phyloP scores from a whole-genome alignment of 2,329 filamentous ascomycete genomes.

The Plenodomus tracheiphilus region DNA sequence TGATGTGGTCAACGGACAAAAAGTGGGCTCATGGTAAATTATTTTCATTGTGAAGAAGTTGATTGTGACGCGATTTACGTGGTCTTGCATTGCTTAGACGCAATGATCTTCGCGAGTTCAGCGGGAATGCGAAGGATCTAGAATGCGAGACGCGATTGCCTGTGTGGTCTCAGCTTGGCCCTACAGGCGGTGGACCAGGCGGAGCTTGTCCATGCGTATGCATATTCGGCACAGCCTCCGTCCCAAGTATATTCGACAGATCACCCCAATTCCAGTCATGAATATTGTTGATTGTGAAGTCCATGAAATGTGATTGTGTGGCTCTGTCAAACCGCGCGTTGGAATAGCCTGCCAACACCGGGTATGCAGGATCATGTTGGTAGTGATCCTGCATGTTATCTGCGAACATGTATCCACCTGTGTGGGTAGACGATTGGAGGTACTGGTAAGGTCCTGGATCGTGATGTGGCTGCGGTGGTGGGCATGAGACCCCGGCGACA shows the following conservation, averaged over 20 bases:
- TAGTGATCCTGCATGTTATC: constrained; percentile 24
- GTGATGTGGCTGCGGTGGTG: constrained; percentile 11
- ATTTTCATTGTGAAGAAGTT: not conserved
- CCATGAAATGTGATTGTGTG: constrained; percentile 42
- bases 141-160: not conserved
- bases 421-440: constrained; percentile 27
- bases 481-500: constrained; percentile 5
- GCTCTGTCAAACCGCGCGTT: constrained; percentile 29
- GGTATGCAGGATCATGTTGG: constrained; percentile 15
- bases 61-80: not conserved
- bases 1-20: not conserved
- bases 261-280: constrained; percentile 43
- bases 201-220: constrained; percentile 8
- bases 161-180: not conserved
- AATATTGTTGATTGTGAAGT: constrained; percentile 42
- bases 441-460: constrained; percentile 22
- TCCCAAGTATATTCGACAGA: constrained; percentile 31
- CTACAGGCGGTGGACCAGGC: constrained; percentile 6
- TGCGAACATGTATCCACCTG: constrained; percentile 36
- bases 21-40: not conserved
- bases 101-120: not conserved
- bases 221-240: constrained; percentile 17
- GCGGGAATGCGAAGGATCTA: not conserved
- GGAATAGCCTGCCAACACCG: constrained; percentile 14
- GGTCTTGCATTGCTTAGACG: not conserved